A percentile compares a stretch with the other conserved stretches of the same genome.
Conservation (phyloP, 2,329 filamentous ascomycete genomes). For the Clonostachys solani region DNA sequence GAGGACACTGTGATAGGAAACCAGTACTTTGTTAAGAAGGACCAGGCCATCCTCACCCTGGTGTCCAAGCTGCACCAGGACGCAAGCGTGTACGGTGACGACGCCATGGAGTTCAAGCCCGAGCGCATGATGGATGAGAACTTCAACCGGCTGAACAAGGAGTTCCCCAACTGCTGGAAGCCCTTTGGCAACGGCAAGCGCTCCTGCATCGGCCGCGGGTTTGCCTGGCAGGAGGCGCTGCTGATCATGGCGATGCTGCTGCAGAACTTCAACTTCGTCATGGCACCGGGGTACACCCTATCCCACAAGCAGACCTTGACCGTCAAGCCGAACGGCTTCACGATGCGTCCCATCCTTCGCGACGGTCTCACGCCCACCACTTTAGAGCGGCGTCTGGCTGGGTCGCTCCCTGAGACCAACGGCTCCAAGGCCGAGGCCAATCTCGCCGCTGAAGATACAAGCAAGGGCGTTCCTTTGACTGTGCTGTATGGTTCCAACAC, state of each 20-base stretch:
- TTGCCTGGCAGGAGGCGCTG: constrained; percentile 71
- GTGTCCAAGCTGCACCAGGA: constrained; percentile 49
- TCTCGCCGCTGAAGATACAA: not conserved
- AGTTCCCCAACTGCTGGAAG: constrained; percentile 63
- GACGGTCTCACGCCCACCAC: constrained; percentile 27
- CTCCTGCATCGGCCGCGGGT: constrained; percentile 68
- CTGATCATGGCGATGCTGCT: constrained; percentile 59
- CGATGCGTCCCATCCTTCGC: constrained; percentile 51
- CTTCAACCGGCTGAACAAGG: constrained; percentile 56
- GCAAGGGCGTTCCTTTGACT: constrained; percentile 10
- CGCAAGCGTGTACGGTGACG: constrained; percentile 55
- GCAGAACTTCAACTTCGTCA: constrained; percentile 56
- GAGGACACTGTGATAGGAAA: constrained; percentile 42
- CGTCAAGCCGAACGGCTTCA: constrained; percentile 55
- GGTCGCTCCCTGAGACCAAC: not conserved
- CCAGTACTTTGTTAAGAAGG: constrained; percentile 42
- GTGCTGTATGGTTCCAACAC: constrained; percentile 66
- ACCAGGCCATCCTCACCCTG: constrained; percentile 32
- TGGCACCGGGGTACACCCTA: constrained; percentile 46
- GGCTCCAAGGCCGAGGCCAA: not conserved
- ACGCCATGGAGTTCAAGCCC: constrained; percentile 62
- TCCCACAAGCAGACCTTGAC: constrained; percentile 48
- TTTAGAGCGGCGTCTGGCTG: constrained; percentile 33
- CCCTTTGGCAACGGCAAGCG: constrained; percentile 71
- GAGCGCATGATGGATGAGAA: constrained; percentile 69